Percentiles rank a stretch among this genome's conserved stretches.
Conservation (phyloP, 2,329 filamentous ascomycete species). For the Fusarium duplospermum region DNA sequence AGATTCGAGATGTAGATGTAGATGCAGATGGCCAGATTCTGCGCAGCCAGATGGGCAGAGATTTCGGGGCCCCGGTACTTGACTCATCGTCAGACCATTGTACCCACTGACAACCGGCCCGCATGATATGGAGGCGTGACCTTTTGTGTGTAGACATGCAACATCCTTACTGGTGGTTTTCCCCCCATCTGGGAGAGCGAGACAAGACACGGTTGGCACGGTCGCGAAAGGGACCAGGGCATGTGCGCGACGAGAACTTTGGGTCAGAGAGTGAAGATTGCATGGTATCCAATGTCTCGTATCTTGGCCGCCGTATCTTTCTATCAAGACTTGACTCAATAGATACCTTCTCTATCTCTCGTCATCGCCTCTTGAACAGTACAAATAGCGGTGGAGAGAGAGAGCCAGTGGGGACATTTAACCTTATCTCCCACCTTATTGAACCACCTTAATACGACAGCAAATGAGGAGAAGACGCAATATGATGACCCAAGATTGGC, state of each 20-base stretch:
- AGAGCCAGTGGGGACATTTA: conserved; percentile 29
- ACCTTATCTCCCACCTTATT: conserved; percentile 32
- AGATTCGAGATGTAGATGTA: conserved; percentile 15
- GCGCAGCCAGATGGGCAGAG: conserved; percentile 18
- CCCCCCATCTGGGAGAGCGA: not conserved
- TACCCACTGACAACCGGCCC: conserved; percentile 2
- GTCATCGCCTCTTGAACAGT: not conserved
- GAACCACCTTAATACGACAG: not conserved
- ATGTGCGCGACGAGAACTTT: not conserved
- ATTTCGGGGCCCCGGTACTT: conserved; percentile 23
- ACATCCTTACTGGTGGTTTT: not conserved
- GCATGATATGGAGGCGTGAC: conserved; percentile 22
- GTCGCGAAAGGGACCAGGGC: not conserved
- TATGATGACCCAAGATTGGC: conserved; percentile 29
- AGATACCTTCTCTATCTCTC: not conserved
- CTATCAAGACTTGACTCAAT: not conserved
- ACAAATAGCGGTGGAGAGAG: conserved; percentile 5
- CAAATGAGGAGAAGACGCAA: conserved; percentile 25
- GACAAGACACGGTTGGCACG: conserved; percentile 4
- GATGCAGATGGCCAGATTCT: conserved; percentile 17
- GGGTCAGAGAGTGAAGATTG: not conserved
- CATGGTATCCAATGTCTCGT: not conserved
- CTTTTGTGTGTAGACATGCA: not conserved
- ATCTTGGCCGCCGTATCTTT: not conserved
- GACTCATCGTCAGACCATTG: conserved; percentile 30